These are phyloP conservation scores for Asterella californica DNA, from an alignment of 225 moss, liverwort and hornwort species.

Conservation along the genomic window DNA sequence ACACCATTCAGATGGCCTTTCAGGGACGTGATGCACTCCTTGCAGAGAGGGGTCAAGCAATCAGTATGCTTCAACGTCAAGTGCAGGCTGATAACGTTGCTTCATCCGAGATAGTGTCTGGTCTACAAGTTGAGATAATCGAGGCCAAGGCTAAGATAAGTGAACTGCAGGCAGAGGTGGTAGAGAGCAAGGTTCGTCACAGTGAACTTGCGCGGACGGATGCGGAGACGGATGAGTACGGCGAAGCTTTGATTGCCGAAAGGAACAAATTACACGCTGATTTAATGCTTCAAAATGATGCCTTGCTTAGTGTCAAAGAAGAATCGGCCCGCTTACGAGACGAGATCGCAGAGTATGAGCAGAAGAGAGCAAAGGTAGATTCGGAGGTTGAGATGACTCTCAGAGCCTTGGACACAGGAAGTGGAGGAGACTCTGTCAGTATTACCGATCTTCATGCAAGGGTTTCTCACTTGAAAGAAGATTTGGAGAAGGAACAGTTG, in stretches of 20 bases:
- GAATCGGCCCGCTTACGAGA: background rate
- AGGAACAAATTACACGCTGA: background rate
- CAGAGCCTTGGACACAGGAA: background rate
- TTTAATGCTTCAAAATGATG: background rate
- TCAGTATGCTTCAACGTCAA: background rate
- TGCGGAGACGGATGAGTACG: background rate
- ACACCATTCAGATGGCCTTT: background rate
- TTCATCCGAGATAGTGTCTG: background rate
- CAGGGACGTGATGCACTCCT: background rate
- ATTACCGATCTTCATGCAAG: background rate
- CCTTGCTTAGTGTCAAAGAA: background rate
- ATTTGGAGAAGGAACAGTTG: slow-evolving; percentile 4
- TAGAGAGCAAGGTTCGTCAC: background rate
- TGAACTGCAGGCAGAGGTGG: slow-evolving; percentile 6
- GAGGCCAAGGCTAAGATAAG: background rate
- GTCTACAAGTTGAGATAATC: slow-evolving; percentile 6
- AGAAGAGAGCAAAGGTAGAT: background rate
- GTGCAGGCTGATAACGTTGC: slow-evolving; percentile 7
- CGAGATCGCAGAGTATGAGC: background rate
- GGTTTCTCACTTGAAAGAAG: background rate
- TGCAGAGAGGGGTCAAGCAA: background rate
- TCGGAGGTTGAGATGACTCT: background rate
- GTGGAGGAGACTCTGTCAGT: background rate
- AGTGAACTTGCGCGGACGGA: background rate
- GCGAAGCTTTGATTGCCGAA: background rate